These are phyloP conservation scores for Glycyrrhiza uralensis DNA, from an alignment of 306 rosid species.

Conservation along the genomic window DNA sequence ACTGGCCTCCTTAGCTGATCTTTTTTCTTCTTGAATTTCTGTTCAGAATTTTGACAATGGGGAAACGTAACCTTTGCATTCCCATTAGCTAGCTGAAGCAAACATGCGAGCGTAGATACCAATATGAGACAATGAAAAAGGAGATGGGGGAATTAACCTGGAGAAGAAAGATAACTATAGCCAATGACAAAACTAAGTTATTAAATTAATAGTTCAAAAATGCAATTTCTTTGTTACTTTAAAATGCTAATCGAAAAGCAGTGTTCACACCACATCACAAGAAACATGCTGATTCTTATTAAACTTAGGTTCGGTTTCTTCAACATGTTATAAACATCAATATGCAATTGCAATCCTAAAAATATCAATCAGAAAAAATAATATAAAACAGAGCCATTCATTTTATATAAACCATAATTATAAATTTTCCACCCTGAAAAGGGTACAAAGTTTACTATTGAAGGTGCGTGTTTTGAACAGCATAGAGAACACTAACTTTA, in stretches of 20 bases:
- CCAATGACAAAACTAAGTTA: background rate
- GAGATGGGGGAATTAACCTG: too few relatives aligned
- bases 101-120: background rate
- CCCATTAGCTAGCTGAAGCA: conserved; percentile 27
- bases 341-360: too few relatives aligned
- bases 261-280: background rate
- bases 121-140: background rate
- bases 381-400: background rate
- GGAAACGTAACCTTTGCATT: background rate
- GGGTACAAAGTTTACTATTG: too few relatives aligned
- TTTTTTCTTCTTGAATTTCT: background rate
- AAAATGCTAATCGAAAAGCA: too few relatives aligned
- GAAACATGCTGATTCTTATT: background rate
- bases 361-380: background rate
- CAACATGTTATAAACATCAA: background rate
- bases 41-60: background rate
- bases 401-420: background rate
- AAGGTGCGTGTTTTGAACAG: too few relatives aligned
- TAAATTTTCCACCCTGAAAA: background rate
- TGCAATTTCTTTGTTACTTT: too few relatives aligned
- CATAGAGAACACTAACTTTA: background rate
- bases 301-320: background rate
- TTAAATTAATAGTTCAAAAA: too few relatives aligned
- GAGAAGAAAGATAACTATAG: background rate
- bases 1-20: background rate